Evolutionary conservation across 1,139 yeast species (phyloP).

Genomic region (Geotrichum klebahnii): DNA sequence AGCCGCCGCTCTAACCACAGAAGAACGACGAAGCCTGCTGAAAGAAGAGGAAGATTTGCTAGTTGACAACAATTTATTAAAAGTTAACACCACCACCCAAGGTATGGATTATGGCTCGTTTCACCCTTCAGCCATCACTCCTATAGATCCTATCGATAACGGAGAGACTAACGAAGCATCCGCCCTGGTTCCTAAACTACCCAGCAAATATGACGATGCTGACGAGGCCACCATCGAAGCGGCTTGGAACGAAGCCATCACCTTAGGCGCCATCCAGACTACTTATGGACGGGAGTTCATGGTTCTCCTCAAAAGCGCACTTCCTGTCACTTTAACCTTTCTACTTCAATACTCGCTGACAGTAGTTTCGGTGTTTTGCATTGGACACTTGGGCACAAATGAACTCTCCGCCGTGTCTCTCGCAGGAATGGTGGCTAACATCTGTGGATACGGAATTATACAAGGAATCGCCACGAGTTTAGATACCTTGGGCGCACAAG

Average conservation of each 20-base stretch:
- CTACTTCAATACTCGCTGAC: slow-evolving; percentile 77
- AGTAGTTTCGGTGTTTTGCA: slow-evolving; percentile 78
- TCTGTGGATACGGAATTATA: slow-evolving; percentile 69
- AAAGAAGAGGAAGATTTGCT: slow-evolving; percentile 17
- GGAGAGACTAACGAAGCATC: no score
- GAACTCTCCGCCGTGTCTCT: slow-evolving; percentile 77
- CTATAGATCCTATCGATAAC: no score
- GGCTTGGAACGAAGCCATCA: slow-evolving; percentile 18
- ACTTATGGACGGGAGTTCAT: slow-evolving; percentile 30
- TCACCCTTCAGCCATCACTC: no score
- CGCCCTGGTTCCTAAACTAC: no score
- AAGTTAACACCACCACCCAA: neutral
- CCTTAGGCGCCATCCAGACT: slow-evolving; percentile 17
- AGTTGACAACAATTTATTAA: slow-evolving; percentile 13
- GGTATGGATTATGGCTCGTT: neutral
- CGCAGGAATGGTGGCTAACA: slow-evolving; percentile 84
- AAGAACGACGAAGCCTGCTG: slow-evolving; percentile 14
- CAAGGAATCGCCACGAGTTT: slow-evolving; percentile 86
- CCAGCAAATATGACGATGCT: no score
- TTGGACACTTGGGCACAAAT: slow-evolving; percentile 75
- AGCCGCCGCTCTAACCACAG: slow-evolving; percentile 5
- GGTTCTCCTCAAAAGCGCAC: slow-evolving; percentile 39
- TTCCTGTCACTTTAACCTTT: slow-evolving; percentile 52
- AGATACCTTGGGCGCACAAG: slow-evolving; percentile 76
- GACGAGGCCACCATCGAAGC: slow-evolving; percentile 11